Base-by-base conservation (phyloP, 2,329 filamentous ascomycete genomes). In the Fusarium ramigenum region DNA sequence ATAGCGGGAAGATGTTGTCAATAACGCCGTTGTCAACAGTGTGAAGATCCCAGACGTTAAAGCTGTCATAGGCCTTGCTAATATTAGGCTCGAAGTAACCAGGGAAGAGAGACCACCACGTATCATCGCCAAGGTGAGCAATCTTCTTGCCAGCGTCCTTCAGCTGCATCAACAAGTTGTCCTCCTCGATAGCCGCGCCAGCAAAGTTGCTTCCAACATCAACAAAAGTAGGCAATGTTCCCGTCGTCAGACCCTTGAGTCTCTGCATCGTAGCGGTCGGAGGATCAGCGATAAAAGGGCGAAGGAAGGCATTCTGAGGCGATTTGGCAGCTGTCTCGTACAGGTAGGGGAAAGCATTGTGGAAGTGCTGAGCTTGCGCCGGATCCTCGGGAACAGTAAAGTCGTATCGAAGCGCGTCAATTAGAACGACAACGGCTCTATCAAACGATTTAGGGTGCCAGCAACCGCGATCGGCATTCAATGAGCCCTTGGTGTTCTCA, bases 1-100 rank as follows among this genome's bases (percentile, higher is more conserved):
- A 83, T 5, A 98, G 87, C 4, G 96, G 96, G 69, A 96, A 93
- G 11, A 99, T 91, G 82, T 98, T 93, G 75, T 97, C 93, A 18
- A 92, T 93, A 30, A 99, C 96, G 2, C 96, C 96, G 78, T 98
- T 96, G 80, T 99, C 96, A 6, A 99, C 93, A 0, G 96, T 98
- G 81, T 98, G 95, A 77, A 99, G 83, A 81, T 99, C 96, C 94
- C 95, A 98, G 11, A 98, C 96, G 79, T 98, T 98, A 84, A 99
- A 97, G 70, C 96, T 98, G 81, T 98, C 96, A 81, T 97, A 99
- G 0, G 96, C 90, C 76, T 88, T 90, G 75, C 95, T 97, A 63
- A 98, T 90, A 63, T 96, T 93, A 14, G 91, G 85, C 80, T 97
- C 92, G 78, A 99, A 99, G 81, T 97, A 95, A n/a, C 88, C 93